Percentiles rank a stretch among this genome's conserved stretches.
phyloP scores from a whole-genome alignment of 1,284 basidiomycete genomes.

The Acaromyces ingoldii region DNA sequence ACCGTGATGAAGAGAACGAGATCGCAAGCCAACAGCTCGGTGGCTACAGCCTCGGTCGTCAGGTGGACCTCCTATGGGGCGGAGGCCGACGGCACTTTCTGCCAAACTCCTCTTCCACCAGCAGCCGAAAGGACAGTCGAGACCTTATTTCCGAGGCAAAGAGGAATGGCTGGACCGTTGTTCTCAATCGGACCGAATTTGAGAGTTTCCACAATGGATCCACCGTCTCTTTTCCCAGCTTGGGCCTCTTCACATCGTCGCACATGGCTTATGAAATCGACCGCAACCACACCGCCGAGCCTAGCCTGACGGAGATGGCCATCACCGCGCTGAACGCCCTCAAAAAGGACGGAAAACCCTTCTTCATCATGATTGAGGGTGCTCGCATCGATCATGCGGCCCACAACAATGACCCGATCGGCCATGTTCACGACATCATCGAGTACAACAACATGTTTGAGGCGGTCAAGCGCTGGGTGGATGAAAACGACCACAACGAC shows the following conservation, averaged over 20 bases:
- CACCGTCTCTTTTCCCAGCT: slow-evolving; percentile 25
- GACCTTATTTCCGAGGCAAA: slow-evolving; percentile 7
- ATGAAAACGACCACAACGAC: slow-evolving; percentile 20
- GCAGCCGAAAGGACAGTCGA: slow-evolving; percentile 26
- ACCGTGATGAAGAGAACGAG: slow-evolving; percentile 47
- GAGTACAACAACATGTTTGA: slow-evolving; percentile 39
- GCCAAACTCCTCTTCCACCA: slow-evolving; percentile 40
- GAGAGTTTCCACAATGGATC: neutral
- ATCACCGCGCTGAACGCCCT: slow-evolving; percentile 44
- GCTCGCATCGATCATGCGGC: slow-evolving; percentile 47
- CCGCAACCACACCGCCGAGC: slow-evolving; percentile 43
- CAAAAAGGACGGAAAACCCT: slow-evolving; percentile 37
- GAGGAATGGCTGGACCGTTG: neutral
- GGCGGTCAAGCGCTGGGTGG: slow-evolving; percentile 34
- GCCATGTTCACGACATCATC: slow-evolving; percentile 47
- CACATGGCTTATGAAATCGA: slow-evolving; percentile 52
- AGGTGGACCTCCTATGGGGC: slow-evolving; percentile 45
- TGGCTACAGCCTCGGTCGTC: slow-evolving; percentile 38
- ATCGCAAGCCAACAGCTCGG: slow-evolving; percentile 48
- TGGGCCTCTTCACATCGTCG: slow-evolving; percentile 31
- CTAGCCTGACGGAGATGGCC: slow-evolving; percentile 49
- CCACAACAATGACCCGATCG: slow-evolving; percentile 49
- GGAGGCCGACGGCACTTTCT: slow-evolving; percentile 46
- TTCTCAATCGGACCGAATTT: neutral
- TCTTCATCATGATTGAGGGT: slow-evolving; percentile 48